Base-by-base conservation (phyloP, 345 rosid genomes). In the Psidium friedrichsthalianum region DNA sequence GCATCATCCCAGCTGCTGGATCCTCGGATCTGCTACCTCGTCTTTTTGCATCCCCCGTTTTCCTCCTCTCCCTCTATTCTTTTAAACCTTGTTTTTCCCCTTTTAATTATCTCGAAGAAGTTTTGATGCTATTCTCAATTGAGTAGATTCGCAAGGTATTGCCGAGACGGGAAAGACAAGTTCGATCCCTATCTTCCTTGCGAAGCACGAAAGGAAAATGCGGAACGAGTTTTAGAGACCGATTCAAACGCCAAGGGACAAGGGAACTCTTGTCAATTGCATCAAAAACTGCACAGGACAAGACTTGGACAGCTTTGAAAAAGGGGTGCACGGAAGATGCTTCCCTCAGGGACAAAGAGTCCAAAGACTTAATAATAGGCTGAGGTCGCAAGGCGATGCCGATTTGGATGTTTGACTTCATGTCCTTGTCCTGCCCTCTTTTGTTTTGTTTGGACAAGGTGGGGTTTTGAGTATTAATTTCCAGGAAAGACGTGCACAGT, bases 361-460 rank as follows among this genome's bases (percentile, higher is more conserved):
- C 86, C 82, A 51, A 49, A 56, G 57, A 59, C n/a, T 84, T 21
- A 84, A 9, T 58, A 16, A 51, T 42, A 82, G 84, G 88, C 90
- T 88, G 89, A 88, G 90, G 87, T 87, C 81, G 56, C 89, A 84
- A 86, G 13, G 86, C 18, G 61, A 36, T 51, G 47, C 85, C 74
- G 42, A 56, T 83, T 83, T 42, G 85, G 69, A 58, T 24, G 51
- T 84, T 82, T 36, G 55, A 10, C 51, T 1, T 49, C 85, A 47
- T 49, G 85, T 25, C 47, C 21, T 32, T 32, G n/a, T 55, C 54
- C 85, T 80, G 64, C 51, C 82, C 6, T 21, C 7, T 40, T 82
- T 82, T 7, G 20, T 82, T 27, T 51, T 51, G 56, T 82, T 14
- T n/a, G 76, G 78, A 40, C 47, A 32, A 18, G 24, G 78, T 32